phyloP scores from a whole-genome alignment of 2,329 filamentous ascomycete genomes.

The Davidsoniella eucalypti region DNA sequence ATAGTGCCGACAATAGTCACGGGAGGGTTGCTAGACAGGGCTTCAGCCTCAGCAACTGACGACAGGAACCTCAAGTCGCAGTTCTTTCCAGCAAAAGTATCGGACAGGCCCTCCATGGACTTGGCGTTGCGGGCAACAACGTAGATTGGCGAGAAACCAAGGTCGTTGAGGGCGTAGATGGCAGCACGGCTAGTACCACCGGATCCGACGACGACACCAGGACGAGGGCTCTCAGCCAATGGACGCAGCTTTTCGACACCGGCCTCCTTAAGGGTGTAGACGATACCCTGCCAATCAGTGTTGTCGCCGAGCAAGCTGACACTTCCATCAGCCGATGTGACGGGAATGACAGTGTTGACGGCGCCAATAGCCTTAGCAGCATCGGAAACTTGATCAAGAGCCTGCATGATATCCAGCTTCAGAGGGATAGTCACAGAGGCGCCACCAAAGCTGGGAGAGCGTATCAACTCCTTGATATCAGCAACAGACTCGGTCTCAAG shows the following conservation, averaged over 20 bases:
- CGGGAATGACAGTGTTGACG: slow-evolving; percentile 78
- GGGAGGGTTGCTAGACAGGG: slow-evolving; percentile 34
- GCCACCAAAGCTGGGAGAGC: slow-evolving; percentile 63
- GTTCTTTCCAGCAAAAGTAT: slow-evolving; percentile 49
- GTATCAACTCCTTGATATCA: slow-evolving; percentile 49
- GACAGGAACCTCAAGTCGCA: slow-evolving; percentile 55
- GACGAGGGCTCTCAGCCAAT: slow-evolving; percentile 15
- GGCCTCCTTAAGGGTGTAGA: slow-evolving; percentile 54
- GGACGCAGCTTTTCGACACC: slow-evolving; percentile 33
- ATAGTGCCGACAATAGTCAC: slow-evolving; percentile 77
- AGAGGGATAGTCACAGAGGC: slow-evolving; percentile 92
- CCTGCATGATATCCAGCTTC: slow-evolving; percentile 70
- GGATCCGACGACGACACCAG: slow-evolving; percentile 72
- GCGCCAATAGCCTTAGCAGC: slow-evolving; percentile 75
- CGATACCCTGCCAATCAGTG: slow-evolving; percentile 92
- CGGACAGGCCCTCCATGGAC: slow-evolving; percentile 51
- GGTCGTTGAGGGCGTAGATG: slow-evolving; percentile 69
- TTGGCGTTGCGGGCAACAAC: slow-evolving; percentile 59
- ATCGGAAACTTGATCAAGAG: slow-evolving; percentile 64
- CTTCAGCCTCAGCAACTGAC: slow-evolving; percentile 17
- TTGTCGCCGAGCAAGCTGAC: slow-evolving; percentile 58
- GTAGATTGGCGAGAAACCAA: slow-evolving; percentile 76
- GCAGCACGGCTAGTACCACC: slow-evolving; percentile 87
- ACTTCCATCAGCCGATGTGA: slow-evolving; percentile 19
- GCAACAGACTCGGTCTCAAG: slow-evolving; percentile 54